Evolutionary conservation across 805 yeast genomes (phyloP).

Genomic region (Candida taoyuanica): DNA sequence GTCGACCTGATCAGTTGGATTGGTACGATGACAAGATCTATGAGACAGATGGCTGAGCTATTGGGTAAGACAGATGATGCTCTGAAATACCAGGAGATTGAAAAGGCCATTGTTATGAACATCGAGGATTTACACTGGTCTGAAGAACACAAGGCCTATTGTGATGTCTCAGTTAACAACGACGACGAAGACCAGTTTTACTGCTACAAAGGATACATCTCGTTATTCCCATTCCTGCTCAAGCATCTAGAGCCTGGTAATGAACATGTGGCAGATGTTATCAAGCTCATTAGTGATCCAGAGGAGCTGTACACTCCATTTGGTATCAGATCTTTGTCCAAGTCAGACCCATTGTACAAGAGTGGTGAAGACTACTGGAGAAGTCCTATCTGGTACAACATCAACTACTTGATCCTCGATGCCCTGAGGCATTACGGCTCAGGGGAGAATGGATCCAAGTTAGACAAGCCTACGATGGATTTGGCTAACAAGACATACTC

Average conservation of each 20-base stretch:
- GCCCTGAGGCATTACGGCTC: slow-evolving; percentile 53
- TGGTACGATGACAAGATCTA: slow-evolving; percentile 84
- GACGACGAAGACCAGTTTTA: slow-evolving; percentile 64
- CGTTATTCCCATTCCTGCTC: slow-evolving; percentile 79
- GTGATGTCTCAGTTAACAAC: slow-evolving; percentile 78
- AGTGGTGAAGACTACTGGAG: slow-evolving; percentile 93
- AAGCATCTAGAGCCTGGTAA: slow-evolving; percentile 52
- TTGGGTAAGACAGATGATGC: slow-evolving; percentile 59
- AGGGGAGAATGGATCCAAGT: slow-evolving; percentile 19
- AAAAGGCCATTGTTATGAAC: slow-evolving; percentile 53
- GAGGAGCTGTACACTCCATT: slow-evolving; percentile 69
- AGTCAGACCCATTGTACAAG: slow-evolving; percentile 58
- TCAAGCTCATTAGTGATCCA: slow-evolving; percentile 62
- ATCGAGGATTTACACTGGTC: slow-evolving; percentile 81
- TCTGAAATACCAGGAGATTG: slow-evolving; percentile 46
- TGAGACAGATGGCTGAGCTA: slow-evolving; percentile 65
- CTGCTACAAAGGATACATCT: slow-evolving; percentile 88
- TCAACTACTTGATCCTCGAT: slow-evolving; percentile 79
- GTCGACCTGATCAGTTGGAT: slow-evolving; percentile 92
- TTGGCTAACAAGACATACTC: slow-evolving; percentile 47
- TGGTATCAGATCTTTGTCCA: slow-evolving; percentile 81
- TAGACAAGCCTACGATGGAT: slow-evolving; percentile 27
- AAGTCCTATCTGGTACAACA: slow-evolving; percentile 89
- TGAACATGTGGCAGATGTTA: slow-evolving; percentile 43
- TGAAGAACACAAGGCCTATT: slow-evolving; percentile 57